These are phyloP conservation scores for Withania somnifera DNA, from an alignment of 305 asterid genomes.

Conservation along the genomic window DNA sequence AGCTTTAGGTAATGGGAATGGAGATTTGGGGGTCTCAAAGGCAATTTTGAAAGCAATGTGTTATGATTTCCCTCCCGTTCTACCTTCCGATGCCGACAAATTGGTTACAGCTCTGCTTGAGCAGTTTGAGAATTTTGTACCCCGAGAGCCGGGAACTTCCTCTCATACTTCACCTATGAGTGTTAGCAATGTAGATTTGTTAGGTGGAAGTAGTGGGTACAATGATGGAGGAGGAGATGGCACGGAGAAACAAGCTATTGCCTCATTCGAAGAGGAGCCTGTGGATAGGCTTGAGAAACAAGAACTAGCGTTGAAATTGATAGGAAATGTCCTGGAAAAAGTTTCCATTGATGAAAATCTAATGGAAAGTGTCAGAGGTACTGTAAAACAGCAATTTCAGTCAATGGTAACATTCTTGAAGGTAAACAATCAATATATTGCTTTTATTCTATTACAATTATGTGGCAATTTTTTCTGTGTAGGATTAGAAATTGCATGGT, in stretches of 20 bases:
- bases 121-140: conserved; percentile 42
- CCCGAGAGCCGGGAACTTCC: conserved; percentile 26
- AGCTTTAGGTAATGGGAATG: conserved; percentile 30
- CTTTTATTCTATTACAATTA: neutral
- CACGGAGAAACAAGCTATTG: conserved; percentile 33
- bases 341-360: conserved; percentile 51
- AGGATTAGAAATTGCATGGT: neutral
- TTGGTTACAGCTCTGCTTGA: conserved; percentile 58
- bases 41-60: conserved; percentile 55
- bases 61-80: conserved; percentile 62
- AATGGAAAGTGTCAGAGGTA: conserved; percentile 69
- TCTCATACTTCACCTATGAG: conserved; percentile 43
- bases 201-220: conserved; percentile 27
- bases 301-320: conserved; percentile 63
- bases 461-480: neutral
- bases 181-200: conserved; percentile 59
- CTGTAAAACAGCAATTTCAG: conserved; percentile 62
- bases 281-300: conserved; percentile 74
- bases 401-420: conserved; percentile 66
- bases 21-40: conserved; percentile 36
- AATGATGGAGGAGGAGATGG: conserved; percentile 30
- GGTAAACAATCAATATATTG: conserved; percentile 30
- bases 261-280: conserved; percentile 59
- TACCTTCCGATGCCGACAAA: conserved; percentile 59
- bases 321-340: conserved; percentile 53